Percentiles rank a stretch among this genome's conserved stretches.
These are phyloP conservation scores for Dentipellis sp. DNA, from an alignment of 768 basidiomycete species.

Conservation along the genomic window DNA sequence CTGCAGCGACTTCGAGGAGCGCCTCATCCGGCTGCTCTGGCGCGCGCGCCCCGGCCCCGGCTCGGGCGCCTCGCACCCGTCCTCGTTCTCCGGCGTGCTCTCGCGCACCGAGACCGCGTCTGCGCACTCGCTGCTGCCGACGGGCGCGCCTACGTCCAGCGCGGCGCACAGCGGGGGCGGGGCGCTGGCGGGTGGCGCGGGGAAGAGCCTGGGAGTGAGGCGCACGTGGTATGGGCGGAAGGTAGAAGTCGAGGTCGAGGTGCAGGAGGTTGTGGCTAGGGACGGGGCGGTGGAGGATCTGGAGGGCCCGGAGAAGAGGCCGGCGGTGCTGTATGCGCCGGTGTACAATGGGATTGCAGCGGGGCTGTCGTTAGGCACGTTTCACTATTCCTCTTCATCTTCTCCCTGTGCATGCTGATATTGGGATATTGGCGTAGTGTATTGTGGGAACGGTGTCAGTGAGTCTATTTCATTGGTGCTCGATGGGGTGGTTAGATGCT, in stretches of 20 bases:
- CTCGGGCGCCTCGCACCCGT: constrained; percentile 16
- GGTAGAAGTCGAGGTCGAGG: constrained; percentile 18
- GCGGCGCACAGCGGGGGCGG: not conserved
- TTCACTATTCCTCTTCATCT: not conserved
- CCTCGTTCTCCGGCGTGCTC: constrained; percentile 20
- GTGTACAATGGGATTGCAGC: constrained; percentile 28
- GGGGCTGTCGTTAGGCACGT: constrained; percentile 24
- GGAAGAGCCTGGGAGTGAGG: constrained; percentile 21
- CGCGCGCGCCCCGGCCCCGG: constrained; percentile 24
- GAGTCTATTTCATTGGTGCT: not conserved
- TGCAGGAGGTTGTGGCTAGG: constrained; percentile 3
- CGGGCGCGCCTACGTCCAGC: constrained; percentile 3
- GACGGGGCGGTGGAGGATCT: constrained; percentile 21
- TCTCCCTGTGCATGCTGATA: not conserved
- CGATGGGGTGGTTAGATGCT: too few relatives aligned
- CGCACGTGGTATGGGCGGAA: constrained; percentile 55
- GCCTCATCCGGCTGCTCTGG: constrained; percentile 51
- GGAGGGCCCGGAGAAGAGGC: constrained; percentile 20
- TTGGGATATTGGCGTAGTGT: constrained; percentile 32
- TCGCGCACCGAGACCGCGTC: constrained; percentile 24
- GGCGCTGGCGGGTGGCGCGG: not conserved
- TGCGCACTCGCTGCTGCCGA: constrained; percentile 24
- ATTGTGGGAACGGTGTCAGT: constrained; percentile 56
- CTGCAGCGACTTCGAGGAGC: constrained; percentile 44
- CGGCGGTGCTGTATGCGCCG: constrained; percentile 26